phyloP scores from a whole-genome alignment of 495 filamentous ascomycete species.

The Cercophora samala region DNA sequence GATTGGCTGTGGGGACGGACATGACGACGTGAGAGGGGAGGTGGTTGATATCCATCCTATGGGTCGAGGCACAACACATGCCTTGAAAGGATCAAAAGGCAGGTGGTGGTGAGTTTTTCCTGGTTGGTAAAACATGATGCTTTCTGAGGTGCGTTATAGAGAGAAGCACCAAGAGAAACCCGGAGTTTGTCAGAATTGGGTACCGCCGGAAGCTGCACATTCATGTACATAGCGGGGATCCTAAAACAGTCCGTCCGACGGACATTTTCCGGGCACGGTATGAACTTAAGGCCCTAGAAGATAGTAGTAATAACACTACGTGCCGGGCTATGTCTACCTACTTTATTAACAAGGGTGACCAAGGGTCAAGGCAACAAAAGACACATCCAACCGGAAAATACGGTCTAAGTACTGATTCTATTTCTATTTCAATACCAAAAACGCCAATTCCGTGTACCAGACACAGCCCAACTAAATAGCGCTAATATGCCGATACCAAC shows the following conservation, averaged over 20 bases:
- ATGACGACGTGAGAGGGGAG: conserved; percentile 19
- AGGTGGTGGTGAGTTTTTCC: conserved; percentile 16
- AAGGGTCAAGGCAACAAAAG: not conserved
- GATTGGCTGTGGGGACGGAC: not conserved
- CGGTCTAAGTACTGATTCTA: not conserved
- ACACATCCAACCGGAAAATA: not conserved
- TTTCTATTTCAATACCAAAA: not conserved
- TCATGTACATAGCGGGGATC: not conserved
- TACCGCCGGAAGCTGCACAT: not conserved
- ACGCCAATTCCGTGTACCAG: not conserved
- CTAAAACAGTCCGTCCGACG: not conserved
- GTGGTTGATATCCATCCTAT: conserved; percentile 28
- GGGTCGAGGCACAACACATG: conserved; percentile 24
- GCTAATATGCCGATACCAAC: no score
- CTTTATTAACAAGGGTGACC: not conserved
- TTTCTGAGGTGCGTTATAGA: no score
- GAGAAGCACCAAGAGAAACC: no score
- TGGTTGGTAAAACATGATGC: conserved; percentile 21
- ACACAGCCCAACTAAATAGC: not conserved
- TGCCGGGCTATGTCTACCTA: not conserved
- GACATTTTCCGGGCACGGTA: not conserved
- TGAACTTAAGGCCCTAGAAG: no score
- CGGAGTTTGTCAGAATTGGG: not conserved
- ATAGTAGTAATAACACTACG: no score
- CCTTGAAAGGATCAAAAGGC: conserved; percentile 25